These are phyloP conservation scores for Nasturtium officinale DNA, from an alignment of 345 rosid genomes.

Conservation along the genomic window DNA sequence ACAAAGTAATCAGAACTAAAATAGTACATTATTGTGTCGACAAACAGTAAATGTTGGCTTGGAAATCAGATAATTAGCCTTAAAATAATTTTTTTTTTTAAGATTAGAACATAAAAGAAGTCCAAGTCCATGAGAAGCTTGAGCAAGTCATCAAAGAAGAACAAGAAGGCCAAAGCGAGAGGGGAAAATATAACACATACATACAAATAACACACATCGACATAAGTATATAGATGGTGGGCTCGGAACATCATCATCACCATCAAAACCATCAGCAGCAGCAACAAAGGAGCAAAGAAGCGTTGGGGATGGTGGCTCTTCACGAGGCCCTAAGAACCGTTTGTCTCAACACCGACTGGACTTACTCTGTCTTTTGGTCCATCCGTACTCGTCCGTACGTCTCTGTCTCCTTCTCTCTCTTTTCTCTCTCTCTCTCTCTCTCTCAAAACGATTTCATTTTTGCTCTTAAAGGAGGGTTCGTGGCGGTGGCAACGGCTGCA, in stretches of 20 bases:
- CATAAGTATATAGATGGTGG: conserved; percentile 68
- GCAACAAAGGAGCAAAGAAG: conserved; percentile 90
- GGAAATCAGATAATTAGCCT: conserved; percentile 18
- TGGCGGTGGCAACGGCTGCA: conserved; percentile 97
- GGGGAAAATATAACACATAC: conserved; percentile 12
- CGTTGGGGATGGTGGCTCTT: conserved; percentile 99
- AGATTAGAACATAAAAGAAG: conserved; percentile 32
- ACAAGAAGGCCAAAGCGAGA: conserved; percentile 29
- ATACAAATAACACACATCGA: conserved; percentile 3
- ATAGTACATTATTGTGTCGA: conserved; percentile 18
- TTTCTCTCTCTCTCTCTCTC: conserved; percentile 37
- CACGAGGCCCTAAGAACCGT: conserved; percentile 98
- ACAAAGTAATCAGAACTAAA: conserved; percentile 34
- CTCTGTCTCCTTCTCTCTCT: not conserved
- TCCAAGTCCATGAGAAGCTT: conserved; percentile 32
- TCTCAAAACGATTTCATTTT: conserved; percentile 30
- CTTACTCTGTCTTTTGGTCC: conserved; percentile 99
- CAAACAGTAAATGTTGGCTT: conserved; percentile 32
- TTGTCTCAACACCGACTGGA: conserved; percentile 98
- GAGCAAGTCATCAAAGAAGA: conserved; percentile 31
- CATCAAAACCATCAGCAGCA: conserved; percentile 42
- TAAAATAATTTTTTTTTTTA: no score
- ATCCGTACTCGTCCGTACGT: conserved; percentile 98
- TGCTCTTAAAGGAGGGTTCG: conserved; percentile 73
- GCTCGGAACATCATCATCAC: conserved; percentile 69